Evolutionary conservation across 306 rosid genomes (phyloP), one percentile per base, ranked within the genome.

Genomic region (Phaseolus lunatus): DNA sequence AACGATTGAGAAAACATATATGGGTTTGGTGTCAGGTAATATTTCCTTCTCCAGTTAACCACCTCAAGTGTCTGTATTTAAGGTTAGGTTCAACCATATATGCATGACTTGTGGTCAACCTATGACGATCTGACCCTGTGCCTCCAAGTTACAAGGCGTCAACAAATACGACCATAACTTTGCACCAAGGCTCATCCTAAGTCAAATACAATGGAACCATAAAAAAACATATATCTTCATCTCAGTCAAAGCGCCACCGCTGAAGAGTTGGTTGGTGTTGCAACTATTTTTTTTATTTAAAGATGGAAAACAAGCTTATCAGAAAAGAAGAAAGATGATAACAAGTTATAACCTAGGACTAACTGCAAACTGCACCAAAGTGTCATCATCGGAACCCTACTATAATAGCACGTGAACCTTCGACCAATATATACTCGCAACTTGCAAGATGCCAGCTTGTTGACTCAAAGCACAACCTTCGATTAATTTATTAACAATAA

Each of bases 361-460:
- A 75, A 58, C 41, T 49, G 63, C 45, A 63, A 27, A 47, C 78
- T 24, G 31, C 35, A 37, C 69, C 27, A 57, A 41, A 13, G 3
- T 58, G 31, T 58, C 5, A 44, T 9, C 2, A 73, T 26, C 41
- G 27, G 43, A 73, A 63, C 57, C 70, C 71, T 67, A 67, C 2
- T 33, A 45, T 1, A 18, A 29, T 19, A 54, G 49, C 11, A 70
- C 43, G 41, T 70, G 59, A 29, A 48, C 63, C 58, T 39, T 41
- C 74, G 53, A 62, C 24, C 24, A 23, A 31, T 18, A 26, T 31
- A 9, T 3, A 11, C 48, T 43, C 16, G 48, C 48, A 43, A 29
- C 47, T 57, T 18, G 56, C 67, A 44, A 68, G 29, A 80, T 20
- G 23, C 67, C 61, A 73, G 59, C 59, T 23, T 68, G 56, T 68